These are phyloP conservation scores for Fonsecaea multimorphosa DNA, from an alignment of 2,329 filamentous ascomycete species.

Conservation along the genomic window DNA sequence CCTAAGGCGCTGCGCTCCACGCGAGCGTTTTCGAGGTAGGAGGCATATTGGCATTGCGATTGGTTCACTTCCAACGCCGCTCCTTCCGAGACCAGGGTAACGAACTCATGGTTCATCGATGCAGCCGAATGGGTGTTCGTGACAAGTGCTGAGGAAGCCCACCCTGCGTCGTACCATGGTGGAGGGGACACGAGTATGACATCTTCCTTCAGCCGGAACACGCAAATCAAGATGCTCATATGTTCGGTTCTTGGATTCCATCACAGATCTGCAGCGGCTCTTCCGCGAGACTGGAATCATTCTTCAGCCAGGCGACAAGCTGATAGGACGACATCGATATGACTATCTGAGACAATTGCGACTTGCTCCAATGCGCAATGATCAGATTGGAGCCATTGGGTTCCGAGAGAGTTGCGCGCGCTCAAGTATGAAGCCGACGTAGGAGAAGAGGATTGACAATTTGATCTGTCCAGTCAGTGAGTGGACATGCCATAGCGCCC, in stretches of 20 bases:
- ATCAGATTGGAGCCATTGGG: slow-evolving; percentile 22
- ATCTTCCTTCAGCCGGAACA: neutral
- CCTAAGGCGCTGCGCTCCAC: slow-evolving; percentile 10
- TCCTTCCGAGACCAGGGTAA: slow-evolving; percentile 12
- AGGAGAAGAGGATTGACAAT: neutral
- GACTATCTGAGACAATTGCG: slow-evolving; percentile 26
- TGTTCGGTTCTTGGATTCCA: slow-evolving; percentile 5
- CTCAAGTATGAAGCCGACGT: slow-evolving; percentile 11
- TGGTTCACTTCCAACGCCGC: slow-evolving; percentile 6
- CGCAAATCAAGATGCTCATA: slow-evolving; percentile 10
- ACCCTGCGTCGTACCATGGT: neutral
- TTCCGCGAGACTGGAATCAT: slow-evolving; percentile 14
- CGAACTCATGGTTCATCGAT: slow-evolving; percentile 16
- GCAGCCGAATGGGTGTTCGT: neutral
- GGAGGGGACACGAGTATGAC: slow-evolving; percentile 2
- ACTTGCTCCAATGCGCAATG: slow-evolving; percentile 18
- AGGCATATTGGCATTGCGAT: slow-evolving; percentile 4
- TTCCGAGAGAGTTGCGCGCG: slow-evolving; percentile 18
- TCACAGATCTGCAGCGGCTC: slow-evolving; percentile 20
- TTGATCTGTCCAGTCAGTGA: slow-evolving; percentile 21
- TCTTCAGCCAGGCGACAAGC: neutral
- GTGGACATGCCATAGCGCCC: slow-evolving; percentile 24
- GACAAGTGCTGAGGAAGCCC: slow-evolving; percentile 1
- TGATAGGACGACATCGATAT: slow-evolving; percentile 20
- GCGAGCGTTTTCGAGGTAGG: slow-evolving; percentile 6